Evolutionary conservation across 495 filamentous ascomycete genomes (phyloP).

Genomic region (Talaromyces ruber): DNA sequence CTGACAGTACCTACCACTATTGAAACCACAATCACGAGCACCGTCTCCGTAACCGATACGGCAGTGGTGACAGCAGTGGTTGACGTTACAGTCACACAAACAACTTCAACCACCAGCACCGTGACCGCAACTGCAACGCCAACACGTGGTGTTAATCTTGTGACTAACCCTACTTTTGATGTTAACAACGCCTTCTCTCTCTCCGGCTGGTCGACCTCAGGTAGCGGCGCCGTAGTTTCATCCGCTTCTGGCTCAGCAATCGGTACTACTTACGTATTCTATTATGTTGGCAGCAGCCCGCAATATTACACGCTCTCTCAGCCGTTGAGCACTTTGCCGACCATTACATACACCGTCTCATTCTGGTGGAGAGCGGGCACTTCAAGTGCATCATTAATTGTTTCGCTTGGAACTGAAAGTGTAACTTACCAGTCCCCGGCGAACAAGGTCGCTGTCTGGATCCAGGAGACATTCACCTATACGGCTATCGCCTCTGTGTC

Average conservation of each 20-base stretch:
- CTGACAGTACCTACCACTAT: not conserved
- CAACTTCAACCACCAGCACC: not conserved
- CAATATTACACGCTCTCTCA: not conserved
- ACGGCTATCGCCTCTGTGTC: not conserved
- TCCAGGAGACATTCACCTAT: not conserved
- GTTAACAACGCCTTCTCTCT: not conserved
- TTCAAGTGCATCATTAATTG: not conserved
- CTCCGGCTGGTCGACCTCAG: not conserved
- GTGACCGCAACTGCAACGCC: not conserved
- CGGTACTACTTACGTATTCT: not conserved
- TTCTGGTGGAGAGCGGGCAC: not conserved
- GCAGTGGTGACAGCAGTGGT: not conserved
- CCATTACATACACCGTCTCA: not conserved
- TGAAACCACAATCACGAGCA: not conserved
- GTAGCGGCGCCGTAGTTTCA: not conserved
- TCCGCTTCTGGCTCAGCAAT: not conserved
- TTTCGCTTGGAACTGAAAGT: not conserved
- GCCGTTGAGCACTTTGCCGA: not conserved
- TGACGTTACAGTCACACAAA: not conserved
- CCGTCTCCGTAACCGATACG: not conserved
- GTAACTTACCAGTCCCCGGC: not conserved
- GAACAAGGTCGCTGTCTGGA: not conserved
- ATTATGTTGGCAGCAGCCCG: not conserved
- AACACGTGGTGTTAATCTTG: not conserved
- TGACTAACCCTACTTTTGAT: not conserved